These are phyloP conservation scores for Takakia lepidozioides DNA, from an alignment of 225 moss, liverwort and hornwort species.

Conservation along the genomic window DNA sequence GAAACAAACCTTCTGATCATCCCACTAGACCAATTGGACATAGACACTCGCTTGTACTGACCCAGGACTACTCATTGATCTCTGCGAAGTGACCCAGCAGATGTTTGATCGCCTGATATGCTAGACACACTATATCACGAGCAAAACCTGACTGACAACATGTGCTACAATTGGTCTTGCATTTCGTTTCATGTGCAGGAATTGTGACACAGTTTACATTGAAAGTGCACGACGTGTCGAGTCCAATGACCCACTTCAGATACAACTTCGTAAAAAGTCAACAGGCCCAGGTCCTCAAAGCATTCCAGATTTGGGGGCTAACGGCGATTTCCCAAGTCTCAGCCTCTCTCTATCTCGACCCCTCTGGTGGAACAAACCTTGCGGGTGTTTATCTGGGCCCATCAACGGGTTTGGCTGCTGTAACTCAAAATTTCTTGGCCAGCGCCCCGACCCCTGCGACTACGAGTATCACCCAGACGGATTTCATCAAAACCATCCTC, in stretches of 20 bases:
- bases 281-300: constrained; percentile 43
- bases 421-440: constrained; percentile 18
- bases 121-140: no score
- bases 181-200: constrained; percentile 3
- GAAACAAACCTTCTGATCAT: no score
- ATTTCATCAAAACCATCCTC: constrained; percentile 48
- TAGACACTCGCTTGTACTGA: no score
- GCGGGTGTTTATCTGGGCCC: constrained; percentile 49
- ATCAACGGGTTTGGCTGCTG: constrained; percentile 8
- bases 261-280: constrained; percentile 25
- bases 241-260: constrained; percentile 54
- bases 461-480: constrained; percentile 19
- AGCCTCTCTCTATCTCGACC: constrained; percentile 61
- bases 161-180: no score
- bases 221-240: constrained; percentile 47
- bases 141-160: no score
- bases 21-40: no score
- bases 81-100: no score
- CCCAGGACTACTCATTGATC: no score
- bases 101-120: no score
- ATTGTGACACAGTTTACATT: constrained; percentile 77
- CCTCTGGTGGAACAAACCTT: constrained; percentile 30
- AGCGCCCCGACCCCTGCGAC: constrained; percentile 16
- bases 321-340: constrained; percentile 44
- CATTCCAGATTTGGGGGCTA: constrained; percentile 44